Base-by-base conservation (phyloP, 768 basidiomycete genomes). In the Leccinum uliginosum region DNA sequence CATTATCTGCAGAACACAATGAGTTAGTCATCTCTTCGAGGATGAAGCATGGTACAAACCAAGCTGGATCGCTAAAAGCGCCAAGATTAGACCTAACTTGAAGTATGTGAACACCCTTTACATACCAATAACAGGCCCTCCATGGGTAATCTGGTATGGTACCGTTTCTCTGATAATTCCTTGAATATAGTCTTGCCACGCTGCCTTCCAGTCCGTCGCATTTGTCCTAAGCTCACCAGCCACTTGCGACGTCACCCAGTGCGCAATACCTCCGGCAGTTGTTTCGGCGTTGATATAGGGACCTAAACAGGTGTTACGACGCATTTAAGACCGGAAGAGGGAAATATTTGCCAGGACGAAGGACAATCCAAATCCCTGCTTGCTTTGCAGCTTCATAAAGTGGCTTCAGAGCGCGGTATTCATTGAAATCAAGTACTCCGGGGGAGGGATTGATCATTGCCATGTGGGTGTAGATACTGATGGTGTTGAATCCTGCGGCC, bases 381-480 rank as follows among this genome's bases (percentile, higher is more conserved):
- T 76, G 81, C 60, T 78, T 83, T 1, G 89, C 89, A 8, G 87
- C 86, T 56, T 91, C 86, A 58, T 80, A 90, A 19, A 93, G 73
- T 6, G 88, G 84, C 58, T 84, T 75, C 48, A 92, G 47, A 6
- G 83, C 83, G 43, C 89, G 81, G 72, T 83, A 91, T 29, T 82
- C 83, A 59, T 80, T 67, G 60, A 92, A 89, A 65, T 93, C 89
- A 32, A 91, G 70, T 0, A 88, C 81, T 3, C 83, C 89, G 34
- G 80, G 85, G 0, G 88, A 78, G 9, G 89, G 91, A 59, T 92
- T 88, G 30, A 83, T 80, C 44, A 90, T 67, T 3, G 82, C 90
- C 91, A 90, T 89, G 61, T 92, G 89, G 0, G 83, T 83, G 63
- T 92, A 92, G 24, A 93, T 80, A 60, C 87, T 89, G 61, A 90